These are phyloP conservation scores for Oidiodendron maius DNA, from an alignment of 495 filamentous ascomycete genomes.

Conservation along the genomic window DNA sequence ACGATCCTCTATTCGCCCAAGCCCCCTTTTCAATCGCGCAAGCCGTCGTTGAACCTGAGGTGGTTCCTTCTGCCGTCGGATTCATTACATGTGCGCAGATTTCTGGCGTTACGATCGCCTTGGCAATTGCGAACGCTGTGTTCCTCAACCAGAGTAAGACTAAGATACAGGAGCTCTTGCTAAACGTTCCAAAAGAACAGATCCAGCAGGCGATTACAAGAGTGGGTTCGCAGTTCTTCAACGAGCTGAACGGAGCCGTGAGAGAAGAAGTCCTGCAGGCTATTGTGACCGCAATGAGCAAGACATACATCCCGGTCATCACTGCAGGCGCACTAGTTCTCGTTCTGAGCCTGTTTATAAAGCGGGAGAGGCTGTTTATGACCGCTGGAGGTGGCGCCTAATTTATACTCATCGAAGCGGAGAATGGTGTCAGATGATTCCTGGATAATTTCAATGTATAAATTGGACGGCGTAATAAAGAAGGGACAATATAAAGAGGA, in stretches of 20 bases:
- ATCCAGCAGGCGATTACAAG: slow-evolving; percentile 45
- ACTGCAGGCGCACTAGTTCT: slow-evolving; percentile 39
- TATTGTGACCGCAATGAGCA: slow-evolving; percentile 44
- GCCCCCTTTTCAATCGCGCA: slow-evolving; percentile 49
- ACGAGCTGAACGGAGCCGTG: slow-evolving; percentile 27
- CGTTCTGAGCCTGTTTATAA: slow-evolving; percentile 43
- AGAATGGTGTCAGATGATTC: too few relatives aligned
- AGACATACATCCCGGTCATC: slow-evolving; percentile 44
- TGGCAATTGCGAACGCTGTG: slow-evolving; percentile 52
- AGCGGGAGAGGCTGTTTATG: slow-evolving; percentile 45
- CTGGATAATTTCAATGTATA: too few relatives aligned
- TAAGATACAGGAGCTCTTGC: slow-evolving; percentile 31
- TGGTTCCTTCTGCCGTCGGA: slow-evolving; percentile 38
- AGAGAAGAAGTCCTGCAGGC: slow-evolving; percentile 35
- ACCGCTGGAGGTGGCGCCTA: slow-evolving; percentile 17
- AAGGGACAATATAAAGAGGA: too few relatives aligned
- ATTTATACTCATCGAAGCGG: too few relatives aligned
- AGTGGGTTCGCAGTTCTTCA: slow-evolving; percentile 34
- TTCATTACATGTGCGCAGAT: slow-evolving; percentile 52
- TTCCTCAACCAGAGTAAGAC: slow-evolving; percentile 41
- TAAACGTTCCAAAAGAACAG: slow-evolving; percentile 24
- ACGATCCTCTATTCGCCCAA: slow-evolving; percentile 44
- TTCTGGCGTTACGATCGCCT: slow-evolving; percentile 41
- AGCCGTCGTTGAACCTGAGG: slow-evolving; percentile 32
- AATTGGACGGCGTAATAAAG: too few relatives aligned